Conservation (phyloP, 140 eudicot species). For the Bidens hawaiensis region DNA sequence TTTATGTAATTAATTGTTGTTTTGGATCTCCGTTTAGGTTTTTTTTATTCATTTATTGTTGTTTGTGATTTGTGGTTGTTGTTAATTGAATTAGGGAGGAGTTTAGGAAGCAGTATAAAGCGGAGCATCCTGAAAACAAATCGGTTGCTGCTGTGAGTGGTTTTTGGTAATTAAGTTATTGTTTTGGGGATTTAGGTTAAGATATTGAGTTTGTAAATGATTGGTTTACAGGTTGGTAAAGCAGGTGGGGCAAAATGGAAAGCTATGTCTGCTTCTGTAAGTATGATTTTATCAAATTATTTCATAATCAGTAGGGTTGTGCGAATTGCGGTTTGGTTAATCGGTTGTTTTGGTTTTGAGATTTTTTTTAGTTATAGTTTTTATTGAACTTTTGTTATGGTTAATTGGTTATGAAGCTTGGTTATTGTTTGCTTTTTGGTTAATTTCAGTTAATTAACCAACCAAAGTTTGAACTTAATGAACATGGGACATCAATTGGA, state of each 20-base stretch:
- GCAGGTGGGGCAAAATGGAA: conserved; percentile 88
- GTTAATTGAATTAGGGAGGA: conserved; percentile 49
- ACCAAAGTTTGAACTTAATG: no score
- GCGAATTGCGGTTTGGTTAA: no score
- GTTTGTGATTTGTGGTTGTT: background rate
- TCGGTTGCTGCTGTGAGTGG: conserved; percentile 68
- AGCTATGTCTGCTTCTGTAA: conserved; percentile 53
- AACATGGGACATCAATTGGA: no score
- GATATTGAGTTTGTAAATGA: background rate
- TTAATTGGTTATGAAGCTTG: no score
- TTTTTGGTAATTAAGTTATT: background rate
- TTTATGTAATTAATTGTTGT: conserved; percentile 47
- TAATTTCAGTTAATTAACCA: no score
- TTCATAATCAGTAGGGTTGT: background rate
- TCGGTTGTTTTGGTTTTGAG: no score
- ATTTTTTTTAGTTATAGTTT: no score
- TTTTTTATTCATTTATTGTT: no score
- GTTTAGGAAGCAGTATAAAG: conserved; percentile 53
- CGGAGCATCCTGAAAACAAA: conserved; percentile 54
- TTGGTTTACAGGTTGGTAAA: conserved; percentile 54
- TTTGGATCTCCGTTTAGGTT: background rate
- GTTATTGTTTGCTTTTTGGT: no score
- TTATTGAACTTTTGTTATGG: no score
- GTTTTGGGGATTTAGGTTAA: background rate
- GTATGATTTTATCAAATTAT: background rate